Evolutionary conservation across 805 yeast species (phyloP), one percentile per base, ranked within the genome.

Genomic region (Yarrowia keelungensis): DNA sequence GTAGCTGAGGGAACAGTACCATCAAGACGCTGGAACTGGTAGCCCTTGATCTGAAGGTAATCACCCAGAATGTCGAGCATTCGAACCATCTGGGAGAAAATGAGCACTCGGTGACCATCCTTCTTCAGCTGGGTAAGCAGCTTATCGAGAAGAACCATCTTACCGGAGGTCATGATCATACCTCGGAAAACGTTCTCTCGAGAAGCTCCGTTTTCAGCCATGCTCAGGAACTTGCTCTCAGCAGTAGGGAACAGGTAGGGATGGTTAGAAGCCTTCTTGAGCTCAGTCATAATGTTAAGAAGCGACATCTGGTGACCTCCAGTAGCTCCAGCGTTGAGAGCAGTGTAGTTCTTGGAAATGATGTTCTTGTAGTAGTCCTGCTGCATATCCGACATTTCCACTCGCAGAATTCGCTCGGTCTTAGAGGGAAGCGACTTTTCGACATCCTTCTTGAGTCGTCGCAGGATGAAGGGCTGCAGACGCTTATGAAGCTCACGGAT

Each of bases 61-160:
- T 95, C 99, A 39, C 98, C 98, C 71, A 95, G 80, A 49, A 95
- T 95, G 76, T 95, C 99, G 72, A 95, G 83, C 85, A 95, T 92
- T 74, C 97, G 83, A 36, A 95, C 99, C 99, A 95, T 95, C 78
- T 95, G 99, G 16, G 96, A 89, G 79, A 95, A 95, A 70, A 95
- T 93, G 69, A 95, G 83, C 3, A 95, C 99, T 71, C 99, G 84
- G 76, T 95, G 99, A 3, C 98, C 98, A 79, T 95, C 99, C 76
- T 90, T 89, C 71, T 87, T 86, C 75, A 95, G 83, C 71, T 97
- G 84, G 4, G 91, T 89, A 70, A 95, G 83, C 47, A 95, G 81
- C 77, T 95, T 93, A 79, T 95, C 99, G 65, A 95, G 81, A 59
- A 95, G 82, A 8, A 95, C 99, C 99, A 95, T 95, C 77, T 95